Evolutionary conservation across 352 stramenopile genomes (phyloP), one percentile per base, ranked within the genome.

Genomic region (Pythium catenulatum): DNA sequence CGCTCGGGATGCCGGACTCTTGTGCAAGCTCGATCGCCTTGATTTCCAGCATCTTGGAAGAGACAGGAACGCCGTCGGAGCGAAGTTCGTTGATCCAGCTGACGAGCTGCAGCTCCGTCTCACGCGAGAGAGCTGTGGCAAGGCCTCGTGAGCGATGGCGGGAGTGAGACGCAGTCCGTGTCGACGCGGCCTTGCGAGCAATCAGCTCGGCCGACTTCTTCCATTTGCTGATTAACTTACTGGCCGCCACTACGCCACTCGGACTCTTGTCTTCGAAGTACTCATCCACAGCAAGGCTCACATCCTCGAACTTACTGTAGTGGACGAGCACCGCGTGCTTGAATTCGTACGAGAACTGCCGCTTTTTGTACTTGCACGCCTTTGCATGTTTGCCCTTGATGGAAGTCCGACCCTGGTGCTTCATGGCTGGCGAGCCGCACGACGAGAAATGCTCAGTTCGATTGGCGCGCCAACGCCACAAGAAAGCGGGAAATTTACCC

Each of bases 21-120:
- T 79, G 32, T 4, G 70, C 70, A 6, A 68, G n/a, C 48, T 79
- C 70, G 46, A 68, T n/a, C 7, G 70, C 70, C 34, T 79, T 52
- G 48, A 68, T 4, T 36, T 68, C 13, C 4, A 79, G 70, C 70
- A 79, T 79, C 5, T 23, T 25, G 23, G 25, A 21, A 4, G 48
- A 68, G 34, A 79, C 52, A 32, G 70, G 70, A 15, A 79, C 56
- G 15, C 70, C 70, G 36, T 79, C 70, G 30, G 48, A 30, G 19
- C 70, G 46, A 9, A 68, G 39, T 21, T 36, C 34, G 52, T 79
- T 68, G 32, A 79, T 45, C 70, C 70, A 79, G 21, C 56, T 13
- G 32, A 79, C 70, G 70, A 79, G 19, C 19, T 59, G 21, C 8
- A 21, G 50, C 32, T 59, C 50, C 8, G 50, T n/a, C 19, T 21